Conservation (phyloP, 2,329 filamentous ascomycete species). For the Monosporascus sp. region DNA sequence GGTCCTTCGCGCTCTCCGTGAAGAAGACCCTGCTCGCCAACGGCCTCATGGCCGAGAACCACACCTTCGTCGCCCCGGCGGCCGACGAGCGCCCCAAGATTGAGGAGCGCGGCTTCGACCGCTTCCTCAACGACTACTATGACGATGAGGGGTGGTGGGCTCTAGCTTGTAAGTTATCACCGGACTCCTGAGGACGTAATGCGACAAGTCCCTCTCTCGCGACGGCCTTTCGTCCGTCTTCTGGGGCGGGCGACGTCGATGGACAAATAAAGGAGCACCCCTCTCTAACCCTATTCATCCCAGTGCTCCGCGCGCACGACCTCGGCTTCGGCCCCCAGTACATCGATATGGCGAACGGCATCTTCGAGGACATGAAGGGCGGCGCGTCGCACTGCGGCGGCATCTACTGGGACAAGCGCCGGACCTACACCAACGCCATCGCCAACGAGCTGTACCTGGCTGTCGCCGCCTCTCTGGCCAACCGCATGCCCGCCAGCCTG, state of each 20-base stretch:
- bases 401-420: conserved; percentile 49
- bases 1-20: conserved; percentile 28
- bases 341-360: conserved; percentile 40
- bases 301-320: conserved; percentile 33
- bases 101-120: conserved; percentile 21
- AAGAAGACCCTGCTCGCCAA: conserved; percentile 30
- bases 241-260: no score
- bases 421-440: conserved; percentile 41
- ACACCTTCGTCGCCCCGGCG: conserved; percentile 24
- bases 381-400: conserved; percentile 44
- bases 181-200: conserved; percentile 49
- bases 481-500: conserved; percentile 29
- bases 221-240: no score
- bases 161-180: conserved; percentile 50
- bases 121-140: conserved; percentile 49
- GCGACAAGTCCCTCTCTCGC: no score
- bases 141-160: conserved; percentile 64
- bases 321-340: conserved; percentile 36
- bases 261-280: conserved; percentile 35
- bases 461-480: conserved; percentile 42
- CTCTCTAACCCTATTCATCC: conserved; percentile 45
- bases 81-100: conserved; percentile 24
- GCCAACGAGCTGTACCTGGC: conserved; percentile 48
- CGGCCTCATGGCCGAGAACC: conserved; percentile 34
- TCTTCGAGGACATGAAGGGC: conserved; percentile 47